Evolutionary conservation across 164 flowering plant genomes (phyloP).

Genomic region (Magnolia changhungtana): DNA sequence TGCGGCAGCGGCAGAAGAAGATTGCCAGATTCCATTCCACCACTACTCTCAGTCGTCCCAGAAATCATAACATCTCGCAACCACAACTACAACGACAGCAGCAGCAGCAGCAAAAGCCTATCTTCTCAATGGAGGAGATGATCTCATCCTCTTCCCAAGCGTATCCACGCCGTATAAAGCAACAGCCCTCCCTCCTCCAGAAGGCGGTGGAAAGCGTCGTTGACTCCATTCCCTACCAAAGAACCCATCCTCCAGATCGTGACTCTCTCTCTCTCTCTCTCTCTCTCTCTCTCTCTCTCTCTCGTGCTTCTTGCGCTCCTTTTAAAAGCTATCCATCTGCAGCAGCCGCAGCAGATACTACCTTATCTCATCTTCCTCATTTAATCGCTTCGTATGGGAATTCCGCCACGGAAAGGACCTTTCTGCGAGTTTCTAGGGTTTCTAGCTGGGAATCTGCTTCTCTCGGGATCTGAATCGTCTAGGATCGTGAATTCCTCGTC

Average conservation of each 20-base stretch:
- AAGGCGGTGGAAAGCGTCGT: constrained; percentile 5
- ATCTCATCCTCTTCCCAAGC: neutral
- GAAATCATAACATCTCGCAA: constrained; percentile 2
- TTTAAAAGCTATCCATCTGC: neutral
- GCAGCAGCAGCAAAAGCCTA: neutral
- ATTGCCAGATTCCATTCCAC: neutral
- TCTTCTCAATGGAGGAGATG: neutral
- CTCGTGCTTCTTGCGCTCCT: constrained; percentile 1
- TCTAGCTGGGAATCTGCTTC: neutral
- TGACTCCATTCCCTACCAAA: constrained; percentile 1
- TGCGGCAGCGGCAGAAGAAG: neutral
- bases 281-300: neutral
- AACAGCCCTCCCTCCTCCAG: neutral
- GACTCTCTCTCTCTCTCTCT: neutral
- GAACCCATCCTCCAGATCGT: neutral
- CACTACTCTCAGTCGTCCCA: neutral
- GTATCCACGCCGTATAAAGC: neutral
- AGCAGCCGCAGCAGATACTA: neutral
- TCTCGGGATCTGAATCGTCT: neutral
- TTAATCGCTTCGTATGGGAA: neutral
- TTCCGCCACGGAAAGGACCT: neutral
- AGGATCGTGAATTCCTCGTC: neutral
- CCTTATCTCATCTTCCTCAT: neutral
- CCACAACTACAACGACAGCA: neutral
- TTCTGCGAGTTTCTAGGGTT: neutral